These are phyloP conservation scores for Amorphotheca resinae DNA, from an alignment of 495 filamentous ascomycete genomes.

Conservation along the genomic window DNA sequence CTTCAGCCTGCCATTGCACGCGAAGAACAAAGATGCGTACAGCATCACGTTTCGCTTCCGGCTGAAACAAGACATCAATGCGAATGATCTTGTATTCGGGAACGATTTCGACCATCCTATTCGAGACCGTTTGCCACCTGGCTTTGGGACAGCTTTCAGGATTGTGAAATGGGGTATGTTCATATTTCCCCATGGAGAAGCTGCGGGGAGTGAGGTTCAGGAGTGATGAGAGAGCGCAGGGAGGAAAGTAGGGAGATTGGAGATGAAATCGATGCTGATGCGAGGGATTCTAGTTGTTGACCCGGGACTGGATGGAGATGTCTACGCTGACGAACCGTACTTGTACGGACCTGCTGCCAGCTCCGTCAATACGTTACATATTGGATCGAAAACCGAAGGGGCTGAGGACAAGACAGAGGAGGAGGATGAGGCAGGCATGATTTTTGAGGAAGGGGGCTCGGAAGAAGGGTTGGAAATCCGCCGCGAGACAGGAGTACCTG, in stretches of 20 bases:
- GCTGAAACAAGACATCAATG: conserved; percentile 51
- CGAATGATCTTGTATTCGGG: conserved; percentile 69
- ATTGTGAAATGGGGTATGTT: conserved; percentile 56
- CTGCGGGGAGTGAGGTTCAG: too few relatives aligned
- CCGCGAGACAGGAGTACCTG: conserved; percentile 36
- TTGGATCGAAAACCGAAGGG: conserved; percentile 31
- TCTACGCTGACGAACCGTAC: conserved; percentile 74
- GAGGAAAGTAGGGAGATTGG: too few relatives aligned
- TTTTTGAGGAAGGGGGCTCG: conserved; percentile 58
- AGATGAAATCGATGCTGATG: too few relatives aligned
- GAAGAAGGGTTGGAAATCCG: conserved; percentile 42
- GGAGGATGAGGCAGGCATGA: conserved; percentile 31
- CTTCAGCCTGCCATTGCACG: conserved; percentile 57
- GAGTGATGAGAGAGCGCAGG: too few relatives aligned
- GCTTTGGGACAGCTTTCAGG: conserved; percentile 67
- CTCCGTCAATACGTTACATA: conserved; percentile 57
- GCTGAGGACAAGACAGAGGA: conserved; percentile 25
- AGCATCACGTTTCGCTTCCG: conserved; percentile 64
- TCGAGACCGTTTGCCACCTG: conserved; percentile 71
- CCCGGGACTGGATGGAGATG: conserved; percentile 75
- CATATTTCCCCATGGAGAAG: neutral
- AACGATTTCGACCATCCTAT: conserved; percentile 90
- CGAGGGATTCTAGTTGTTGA: conserved; percentile 53
- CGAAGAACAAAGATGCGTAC: conserved; percentile 57
- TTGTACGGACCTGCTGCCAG: conserved; percentile 67